Evolutionary conservation across 2,329 filamentous ascomycete species (phyloP).

Genomic region (Allantophomopsis lycopodina): DNA sequence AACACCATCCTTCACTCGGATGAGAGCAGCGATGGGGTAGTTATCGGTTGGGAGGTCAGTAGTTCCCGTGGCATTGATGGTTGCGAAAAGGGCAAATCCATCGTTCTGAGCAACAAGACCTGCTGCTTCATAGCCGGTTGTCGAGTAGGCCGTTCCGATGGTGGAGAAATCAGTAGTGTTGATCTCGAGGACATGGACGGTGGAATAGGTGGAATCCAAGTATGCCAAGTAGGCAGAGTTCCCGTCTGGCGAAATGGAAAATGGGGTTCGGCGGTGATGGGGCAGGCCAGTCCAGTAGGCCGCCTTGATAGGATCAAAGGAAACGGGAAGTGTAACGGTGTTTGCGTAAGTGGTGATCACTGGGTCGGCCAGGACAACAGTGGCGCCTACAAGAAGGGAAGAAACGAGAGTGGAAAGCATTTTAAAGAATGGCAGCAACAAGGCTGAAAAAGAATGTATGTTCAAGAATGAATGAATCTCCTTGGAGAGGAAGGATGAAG

Average conservation of each 20-base stretch:
- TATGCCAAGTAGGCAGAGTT: conserved; percentile 45
- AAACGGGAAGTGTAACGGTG: conserved; percentile 30
- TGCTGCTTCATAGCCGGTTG: conserved; percentile 42
- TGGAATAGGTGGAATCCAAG: conserved; percentile 38
- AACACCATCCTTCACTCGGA: conserved; percentile 38
- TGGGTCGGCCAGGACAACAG: conserved; percentile 7
- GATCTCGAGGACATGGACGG: conserved; percentile 42
- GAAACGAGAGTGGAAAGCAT: conserved; percentile 11
- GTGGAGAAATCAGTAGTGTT: conserved; percentile 38
- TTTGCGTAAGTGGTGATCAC: conserved; percentile 20
- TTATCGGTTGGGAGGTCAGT: conserved; percentile 30
- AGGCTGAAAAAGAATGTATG: no score
- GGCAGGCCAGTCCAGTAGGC: conserved; percentile 48
- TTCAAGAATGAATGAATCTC: no score
- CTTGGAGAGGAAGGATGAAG: no score
- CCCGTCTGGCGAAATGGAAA: conserved; percentile 46
- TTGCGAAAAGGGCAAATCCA: conserved; percentile 45
- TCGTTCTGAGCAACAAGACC: conserved; percentile 48
- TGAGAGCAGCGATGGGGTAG: conserved; percentile 41
- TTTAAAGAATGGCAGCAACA: conserved; percentile 2
- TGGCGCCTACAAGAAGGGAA: conserved; percentile 9
- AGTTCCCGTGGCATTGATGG: conserved; percentile 34
- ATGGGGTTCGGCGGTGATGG: conserved; percentile 48
- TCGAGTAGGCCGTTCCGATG: conserved; percentile 34
- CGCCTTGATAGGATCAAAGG: conserved; percentile 42